A percentile compares a stretch with the other conserved stretches of the same genome.
Evolutionary conservation across 177 flowering plant species (phyloP).

Genomic region (Vitis hybrid): DNA sequence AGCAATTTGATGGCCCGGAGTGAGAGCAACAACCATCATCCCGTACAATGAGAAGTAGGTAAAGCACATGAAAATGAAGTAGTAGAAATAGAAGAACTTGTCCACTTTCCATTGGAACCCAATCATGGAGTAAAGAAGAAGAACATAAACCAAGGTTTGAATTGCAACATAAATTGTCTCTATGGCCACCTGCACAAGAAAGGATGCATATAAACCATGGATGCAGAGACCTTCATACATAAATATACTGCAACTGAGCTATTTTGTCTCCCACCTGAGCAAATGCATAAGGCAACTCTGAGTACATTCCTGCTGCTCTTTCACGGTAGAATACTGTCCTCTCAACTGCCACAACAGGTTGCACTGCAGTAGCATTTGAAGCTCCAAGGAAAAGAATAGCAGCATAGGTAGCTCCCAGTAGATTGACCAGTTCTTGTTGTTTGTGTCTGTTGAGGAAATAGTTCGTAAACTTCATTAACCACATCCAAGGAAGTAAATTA

Average conservation of each 20-base stretch:
- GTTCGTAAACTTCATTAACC: background rate
- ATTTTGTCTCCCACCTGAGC: slow-evolving; percentile 22
- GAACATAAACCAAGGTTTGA: slow-evolving; percentile 46
- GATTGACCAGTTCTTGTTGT: slow-evolving; percentile 26
- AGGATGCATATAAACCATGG: background rate
- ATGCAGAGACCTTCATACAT: background rate
- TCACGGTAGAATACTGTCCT: slow-evolving; percentile 46
- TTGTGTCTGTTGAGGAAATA: slow-evolving; percentile 12
- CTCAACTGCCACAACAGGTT: slow-evolving; percentile 28
- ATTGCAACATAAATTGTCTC: slow-evolving; percentile 54
- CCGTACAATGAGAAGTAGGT: slow-evolving; percentile 58
- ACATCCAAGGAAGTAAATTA: no score
- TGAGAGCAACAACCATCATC: slow-evolving; percentile 72
- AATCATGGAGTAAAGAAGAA: slow-evolving; percentile 66
- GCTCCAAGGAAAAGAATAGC: slow-evolving; percentile 35
- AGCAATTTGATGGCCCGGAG: slow-evolving; percentile 57
- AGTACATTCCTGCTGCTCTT: slow-evolving; percentile 46
- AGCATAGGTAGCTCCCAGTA: slow-evolving; percentile 29
- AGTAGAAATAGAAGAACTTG: slow-evolving; percentile 57
- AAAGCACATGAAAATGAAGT: slow-evolving; percentile 56
- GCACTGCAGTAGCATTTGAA: slow-evolving; percentile 25
- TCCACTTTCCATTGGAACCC: slow-evolving; percentile 50
- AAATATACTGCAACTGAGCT: background rate
- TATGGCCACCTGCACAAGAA: slow-evolving; percentile 54
- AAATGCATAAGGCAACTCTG: slow-evolving; percentile 43